These are phyloP conservation scores for Leucogyrophana mollusca DNA, from an alignment of 768 basidiomycete species.

Conservation along the genomic window DNA sequence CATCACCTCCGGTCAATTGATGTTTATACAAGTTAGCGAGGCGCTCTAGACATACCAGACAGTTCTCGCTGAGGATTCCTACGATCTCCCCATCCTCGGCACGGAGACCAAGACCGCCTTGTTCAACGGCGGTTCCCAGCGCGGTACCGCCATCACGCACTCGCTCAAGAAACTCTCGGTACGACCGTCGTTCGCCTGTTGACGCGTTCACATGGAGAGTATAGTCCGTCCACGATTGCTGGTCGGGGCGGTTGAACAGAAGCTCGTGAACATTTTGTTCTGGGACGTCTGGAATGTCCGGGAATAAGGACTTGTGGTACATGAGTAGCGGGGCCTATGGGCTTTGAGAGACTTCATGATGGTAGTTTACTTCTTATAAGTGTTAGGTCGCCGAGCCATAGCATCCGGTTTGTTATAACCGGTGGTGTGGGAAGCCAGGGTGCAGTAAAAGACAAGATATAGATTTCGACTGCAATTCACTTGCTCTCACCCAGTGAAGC, in stretches of 20 bases:
- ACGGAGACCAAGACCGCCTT: slow-evolving; percentile 58
- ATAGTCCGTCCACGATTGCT: slow-evolving; percentile 54
- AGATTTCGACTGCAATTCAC: neutral
- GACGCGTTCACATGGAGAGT: slow-evolving; percentile 54
- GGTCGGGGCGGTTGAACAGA: slow-evolving; percentile 54
- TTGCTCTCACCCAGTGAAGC: neutral
- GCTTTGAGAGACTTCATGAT: neutral
- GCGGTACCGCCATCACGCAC: slow-evolving; percentile 59
- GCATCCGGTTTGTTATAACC: slow-evolving; percentile 4
- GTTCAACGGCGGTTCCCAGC: slow-evolving; percentile 40
- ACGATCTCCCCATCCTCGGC: slow-evolving; percentile 53
- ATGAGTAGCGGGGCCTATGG: slow-evolving; percentile 27
- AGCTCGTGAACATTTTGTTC: slow-evolving; percentile 55
- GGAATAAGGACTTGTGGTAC: slow-evolving; percentile 58
- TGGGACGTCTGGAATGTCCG: slow-evolving; percentile 47
- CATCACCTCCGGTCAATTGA: neutral
- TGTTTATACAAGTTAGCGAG: neutral
- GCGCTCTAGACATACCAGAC: slow-evolving; percentile 43
- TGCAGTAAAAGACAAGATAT: neutral
- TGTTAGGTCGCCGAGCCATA: neutral
- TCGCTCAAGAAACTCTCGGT: slow-evolving; percentile 47
- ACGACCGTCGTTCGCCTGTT: slow-evolving; percentile 46
- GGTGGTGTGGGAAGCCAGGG: slow-evolving; percentile 2
- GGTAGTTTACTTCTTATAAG: neutral
- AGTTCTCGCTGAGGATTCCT: slow-evolving; percentile 71